Percentiles rank a stretch among this genome's conserved stretches.
phyloP scores from a whole-genome alignment of 2,329 filamentous ascomycete genomes.

The Paecilomyces formosus region DNA sequence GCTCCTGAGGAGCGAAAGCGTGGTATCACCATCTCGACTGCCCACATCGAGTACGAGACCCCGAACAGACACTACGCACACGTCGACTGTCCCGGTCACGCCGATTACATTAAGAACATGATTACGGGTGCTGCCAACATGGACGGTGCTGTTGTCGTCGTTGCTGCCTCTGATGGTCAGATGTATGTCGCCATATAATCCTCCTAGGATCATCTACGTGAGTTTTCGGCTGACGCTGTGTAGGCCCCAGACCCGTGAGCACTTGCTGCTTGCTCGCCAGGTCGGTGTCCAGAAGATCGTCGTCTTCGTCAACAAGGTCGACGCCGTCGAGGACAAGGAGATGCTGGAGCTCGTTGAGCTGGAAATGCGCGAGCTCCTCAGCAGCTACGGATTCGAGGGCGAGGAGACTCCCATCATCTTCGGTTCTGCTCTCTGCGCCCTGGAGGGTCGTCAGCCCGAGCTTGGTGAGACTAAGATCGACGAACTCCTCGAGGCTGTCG shows the following conservation, averaged over 20 bases:
- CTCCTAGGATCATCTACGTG: not conserved
- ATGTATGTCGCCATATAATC: constrained; percentile 51
- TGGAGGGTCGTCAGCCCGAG: constrained; percentile 79
- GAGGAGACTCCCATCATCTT: constrained; percentile 96
- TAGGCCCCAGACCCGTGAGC: constrained; percentile 92
- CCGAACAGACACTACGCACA: constrained; percentile 95
- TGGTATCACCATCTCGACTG: constrained; percentile 98
- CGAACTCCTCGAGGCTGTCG: constrained; percentile 81
- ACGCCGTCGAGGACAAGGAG: constrained; percentile 93
- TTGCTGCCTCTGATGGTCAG: constrained; percentile 95
- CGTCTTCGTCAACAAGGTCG: constrained; percentile 99
- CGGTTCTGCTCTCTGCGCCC: constrained; percentile 89
- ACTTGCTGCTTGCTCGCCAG: constrained; percentile 94
- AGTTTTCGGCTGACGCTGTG: constrained; percentile 11
- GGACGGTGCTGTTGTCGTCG: constrained; percentile 98
- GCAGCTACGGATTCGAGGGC: constrained; percentile 90
- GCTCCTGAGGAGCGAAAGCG: constrained; percentile 98
- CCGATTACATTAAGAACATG: constrained; percentile 99
- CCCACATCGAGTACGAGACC: constrained; percentile 97
- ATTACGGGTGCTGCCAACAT: constrained; percentile 99
- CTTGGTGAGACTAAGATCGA: constrained; percentile 86
- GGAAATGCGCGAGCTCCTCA: constrained; percentile 98
- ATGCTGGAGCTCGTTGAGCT: constrained; percentile 99
- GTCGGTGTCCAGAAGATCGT: constrained; percentile 97
- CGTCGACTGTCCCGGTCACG: constrained; percentile 99